Conservation (phyloP, 208 protist genomes). For the Naegleria gruberi region DNA sequence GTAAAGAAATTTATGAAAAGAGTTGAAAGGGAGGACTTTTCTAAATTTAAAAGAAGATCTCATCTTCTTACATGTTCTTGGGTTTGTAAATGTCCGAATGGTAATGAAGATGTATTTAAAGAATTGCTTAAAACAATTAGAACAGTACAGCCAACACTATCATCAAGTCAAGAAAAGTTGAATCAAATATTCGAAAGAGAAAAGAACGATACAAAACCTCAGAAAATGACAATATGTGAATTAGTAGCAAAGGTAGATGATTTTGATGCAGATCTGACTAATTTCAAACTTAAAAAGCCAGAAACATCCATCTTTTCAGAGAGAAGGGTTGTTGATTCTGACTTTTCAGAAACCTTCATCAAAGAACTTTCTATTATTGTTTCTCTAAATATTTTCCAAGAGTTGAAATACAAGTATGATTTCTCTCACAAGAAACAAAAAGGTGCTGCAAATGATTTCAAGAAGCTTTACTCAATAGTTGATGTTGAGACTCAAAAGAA, state of each 20-base stretch:
- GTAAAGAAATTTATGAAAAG: background rate
- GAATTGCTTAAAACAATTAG: background rate
- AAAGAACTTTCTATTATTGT: background rate
- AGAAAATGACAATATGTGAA: background rate
- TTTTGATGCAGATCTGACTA: background rate
- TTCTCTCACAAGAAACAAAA: background rate
- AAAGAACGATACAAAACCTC: background rate
- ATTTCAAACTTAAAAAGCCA: background rate
- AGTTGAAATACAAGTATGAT: background rate
- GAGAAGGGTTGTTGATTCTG: background rate
- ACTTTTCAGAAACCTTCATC: background rate
- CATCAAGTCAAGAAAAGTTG: background rate
- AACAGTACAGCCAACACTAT: background rate
- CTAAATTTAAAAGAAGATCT: background rate
- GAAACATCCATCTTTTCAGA: background rate
- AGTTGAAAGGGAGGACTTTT: background rate
- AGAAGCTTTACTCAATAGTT: background rate
- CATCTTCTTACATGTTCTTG: background rate
- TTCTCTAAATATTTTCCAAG: background rate
- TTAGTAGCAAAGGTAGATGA: background rate
- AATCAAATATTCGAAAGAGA: background rate
- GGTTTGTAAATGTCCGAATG: background rate
- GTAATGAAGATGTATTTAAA: background rate
- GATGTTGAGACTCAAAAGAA: background rate
- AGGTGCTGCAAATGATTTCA: background rate